These are phyloP conservation scores for Penicillium parvum DNA, from an alignment of 495 filamentous ascomycete species.

Conservation along the genomic window DNA sequence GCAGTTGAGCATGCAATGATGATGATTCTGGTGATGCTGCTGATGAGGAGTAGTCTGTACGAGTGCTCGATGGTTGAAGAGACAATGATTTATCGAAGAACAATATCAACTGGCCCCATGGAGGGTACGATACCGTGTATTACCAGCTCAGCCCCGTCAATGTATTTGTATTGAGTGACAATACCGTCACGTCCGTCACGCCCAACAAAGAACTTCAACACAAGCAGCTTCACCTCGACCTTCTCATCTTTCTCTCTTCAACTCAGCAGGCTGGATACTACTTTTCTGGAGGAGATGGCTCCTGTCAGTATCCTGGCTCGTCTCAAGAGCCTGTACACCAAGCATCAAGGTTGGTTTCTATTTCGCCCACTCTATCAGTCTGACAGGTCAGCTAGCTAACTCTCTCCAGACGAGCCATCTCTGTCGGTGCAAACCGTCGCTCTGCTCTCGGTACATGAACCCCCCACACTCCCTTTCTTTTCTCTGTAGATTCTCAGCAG, in stretches of 20 bases:
- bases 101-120: not conserved
- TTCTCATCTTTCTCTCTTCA: not conserved
- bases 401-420: constrained; percentile 39
- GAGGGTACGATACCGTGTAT: not conserved
- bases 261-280: not conserved
- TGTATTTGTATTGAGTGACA: not conserved
- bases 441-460: constrained; percentile 44
- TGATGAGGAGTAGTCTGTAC: too few species aligned
- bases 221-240: too few species aligned
- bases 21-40: not conserved
- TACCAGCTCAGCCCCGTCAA: not conserved
- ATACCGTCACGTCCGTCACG: not conserved
- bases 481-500: not conserved
- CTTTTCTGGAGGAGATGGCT: constrained; percentile 24
- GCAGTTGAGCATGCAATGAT: not conserved
- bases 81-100: too few species aligned
- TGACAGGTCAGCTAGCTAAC: constrained; percentile 15
- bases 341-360: constrained; percentile 25
- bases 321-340: constrained; percentile 36
- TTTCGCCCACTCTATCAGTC: not conserved
- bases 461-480: too few species aligned
- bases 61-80: too few species aligned
- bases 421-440: constrained; percentile 46
- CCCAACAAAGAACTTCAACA: constrained; percentile 9
- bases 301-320: constrained; percentile 34